Conservation (phyloP, 2,329 filamentous ascomycete genomes). For the Sarocladium strictum region DNA sequence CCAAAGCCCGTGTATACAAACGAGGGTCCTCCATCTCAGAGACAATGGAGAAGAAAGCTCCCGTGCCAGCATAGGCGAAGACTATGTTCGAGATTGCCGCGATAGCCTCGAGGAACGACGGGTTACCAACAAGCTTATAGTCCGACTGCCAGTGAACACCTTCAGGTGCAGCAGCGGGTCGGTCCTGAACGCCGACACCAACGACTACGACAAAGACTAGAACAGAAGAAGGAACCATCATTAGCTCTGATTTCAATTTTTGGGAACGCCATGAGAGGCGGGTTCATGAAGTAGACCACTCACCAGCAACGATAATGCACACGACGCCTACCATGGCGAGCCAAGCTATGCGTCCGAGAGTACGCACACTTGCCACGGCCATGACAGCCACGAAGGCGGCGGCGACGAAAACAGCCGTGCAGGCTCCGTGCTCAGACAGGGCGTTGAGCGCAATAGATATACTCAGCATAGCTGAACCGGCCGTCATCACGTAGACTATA, state of each 20-base stretch:
- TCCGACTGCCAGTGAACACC: slow-evolving; percentile 19
- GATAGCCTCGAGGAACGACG: slow-evolving; percentile 24
- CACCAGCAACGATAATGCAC: slow-evolving; percentile 22
- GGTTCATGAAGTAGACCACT: no score
- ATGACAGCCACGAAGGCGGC: slow-evolving; percentile 19
- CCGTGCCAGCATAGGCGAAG: slow-evolving; percentile 31
- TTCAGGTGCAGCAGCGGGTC: slow-evolving; percentile 19
- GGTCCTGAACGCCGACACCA: slow-evolving; percentile 24
- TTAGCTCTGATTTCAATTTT: neutral
- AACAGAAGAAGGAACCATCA: neutral
- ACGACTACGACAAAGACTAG: slow-evolving; percentile 21
- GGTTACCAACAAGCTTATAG: slow-evolving; percentile 22
- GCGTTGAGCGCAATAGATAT: slow-evolving; percentile 35
- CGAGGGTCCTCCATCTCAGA: slow-evolving; percentile 27
- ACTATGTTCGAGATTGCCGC: slow-evolving; percentile 25
- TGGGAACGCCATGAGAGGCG: no score
- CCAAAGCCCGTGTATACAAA: slow-evolving; percentile 20
- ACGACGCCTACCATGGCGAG: slow-evolving; percentile 25
- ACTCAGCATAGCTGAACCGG: slow-evolving; percentile 34
- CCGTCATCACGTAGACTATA: slow-evolving; percentile 18
- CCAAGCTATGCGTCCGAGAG: slow-evolving; percentile 26
- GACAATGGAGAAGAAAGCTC: slow-evolving; percentile 27
- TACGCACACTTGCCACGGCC: slow-evolving; percentile 25
- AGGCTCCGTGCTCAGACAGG: slow-evolving; percentile 30
- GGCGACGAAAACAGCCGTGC: slow-evolving; percentile 34